Evolutionary conservation across 2,329 filamentous ascomycete genomes (phyloP), one percentile per base, ranked within the genome.

Genomic region (Xylariaceae sp.): DNA sequence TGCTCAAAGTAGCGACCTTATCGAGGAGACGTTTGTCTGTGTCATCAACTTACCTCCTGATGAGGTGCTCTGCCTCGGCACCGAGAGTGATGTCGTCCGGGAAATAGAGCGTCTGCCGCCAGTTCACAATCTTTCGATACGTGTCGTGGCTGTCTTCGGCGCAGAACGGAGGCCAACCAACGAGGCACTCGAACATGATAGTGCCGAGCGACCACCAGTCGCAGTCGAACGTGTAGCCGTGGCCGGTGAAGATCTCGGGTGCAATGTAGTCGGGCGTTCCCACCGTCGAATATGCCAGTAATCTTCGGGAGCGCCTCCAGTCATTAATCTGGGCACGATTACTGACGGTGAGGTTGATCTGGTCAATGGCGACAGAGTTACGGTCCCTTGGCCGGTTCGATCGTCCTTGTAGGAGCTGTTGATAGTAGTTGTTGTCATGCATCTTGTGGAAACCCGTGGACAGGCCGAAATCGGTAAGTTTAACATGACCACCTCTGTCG

Each of bases 181-280:
- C 88, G 52, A 98, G 74, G 64, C 92, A 98, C 66, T 98, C 92
- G 57, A 97, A 98, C 92, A 98, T 97, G 67, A 98, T 98, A 31
- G 92, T 96, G 37, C 92, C 92, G 34, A 98, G 76, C 15, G 87
- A 94, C 92, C 92, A 98, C 92, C 92, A 98, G 71, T 98, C 92
- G 62, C 92, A 98, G 60, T 94, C 84, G 57, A 90, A 95, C 42
- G 88, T 87, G 69, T 98, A 98, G 34, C 92, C 92, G 57, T 94
- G 86, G 13, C 90, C 89, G 32, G 87, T 94, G 65, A 98, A 97
- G 55, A 98, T 97, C 62, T 98, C 92, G 3, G 92, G 92, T 1
- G 92, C 92, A 59, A 98, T 98, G 63, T 98, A 98, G 64, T 98
- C 92, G 8, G 92, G 92, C 1, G 92, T 98, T 49, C 92, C 92